Conservation (phyloP, 352 stramenopile species). For the Phytophthora pseudosyringae region DNA sequence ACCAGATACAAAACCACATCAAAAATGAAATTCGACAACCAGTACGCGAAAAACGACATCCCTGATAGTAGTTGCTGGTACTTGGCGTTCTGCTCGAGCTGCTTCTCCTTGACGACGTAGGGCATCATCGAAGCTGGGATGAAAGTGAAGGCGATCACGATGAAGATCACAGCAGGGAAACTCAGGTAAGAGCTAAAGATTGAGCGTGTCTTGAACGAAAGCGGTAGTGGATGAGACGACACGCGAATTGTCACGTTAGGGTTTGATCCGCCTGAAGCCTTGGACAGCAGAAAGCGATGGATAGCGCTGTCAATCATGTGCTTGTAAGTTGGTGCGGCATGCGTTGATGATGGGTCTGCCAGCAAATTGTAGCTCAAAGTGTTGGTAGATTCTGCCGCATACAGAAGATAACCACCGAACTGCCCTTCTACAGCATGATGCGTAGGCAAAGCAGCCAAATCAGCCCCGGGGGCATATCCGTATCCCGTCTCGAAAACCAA, state of each 20-base stretch:
- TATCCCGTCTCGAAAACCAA: conserved; percentile 58
- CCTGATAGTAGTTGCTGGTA: conserved; percentile 97
- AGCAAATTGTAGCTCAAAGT: conserved; percentile 70
- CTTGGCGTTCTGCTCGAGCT: conserved; percentile 92
- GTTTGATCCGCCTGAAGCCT: conserved; percentile 5
- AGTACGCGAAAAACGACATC: conserved; percentile 94
- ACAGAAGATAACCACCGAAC: conserved; percentile 59
- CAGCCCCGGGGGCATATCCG: conserved; percentile 21
- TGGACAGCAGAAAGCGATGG: conserved; percentile 50
- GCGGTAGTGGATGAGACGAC: conserved; percentile 61
- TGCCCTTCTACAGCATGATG: conserved; percentile 41
- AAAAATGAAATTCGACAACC: conserved; percentile 95
- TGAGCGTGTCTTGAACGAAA: conserved; percentile 60
- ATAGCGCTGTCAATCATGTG: conserved; percentile 65
- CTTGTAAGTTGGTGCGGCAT: conserved; percentile 64
- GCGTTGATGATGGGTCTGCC: conserved; percentile 56
- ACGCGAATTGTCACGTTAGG: conserved; percentile 47
- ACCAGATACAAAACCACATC: conserved; percentile 93
- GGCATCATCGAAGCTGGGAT: conserved; percentile 93
- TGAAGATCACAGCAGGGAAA: conserved; percentile 84
- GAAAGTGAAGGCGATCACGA: conserved; percentile 94
- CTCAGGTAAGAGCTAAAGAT: conserved; percentile 69
- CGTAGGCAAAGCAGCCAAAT: conserved; percentile 9
- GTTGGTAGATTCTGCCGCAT: conserved; percentile 41
- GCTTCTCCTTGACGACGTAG: conserved; percentile 97